Conservation (phyloP, 2,329 filamentous ascomycete species). For the Pestalotiopsis sp. region DNA sequence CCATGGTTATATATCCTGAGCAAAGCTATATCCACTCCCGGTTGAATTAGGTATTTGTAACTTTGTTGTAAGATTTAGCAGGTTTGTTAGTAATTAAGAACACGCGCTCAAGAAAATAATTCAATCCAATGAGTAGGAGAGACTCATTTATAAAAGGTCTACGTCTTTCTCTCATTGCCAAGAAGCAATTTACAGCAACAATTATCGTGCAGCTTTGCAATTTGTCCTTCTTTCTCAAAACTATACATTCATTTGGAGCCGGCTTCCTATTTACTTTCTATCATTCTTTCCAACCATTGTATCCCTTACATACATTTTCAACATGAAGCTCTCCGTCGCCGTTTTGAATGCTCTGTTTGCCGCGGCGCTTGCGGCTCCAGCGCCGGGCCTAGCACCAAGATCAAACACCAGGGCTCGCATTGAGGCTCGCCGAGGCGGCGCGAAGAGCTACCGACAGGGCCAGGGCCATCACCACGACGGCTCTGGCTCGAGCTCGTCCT, state of each 20-base stretch:
- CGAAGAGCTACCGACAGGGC: not conserved
- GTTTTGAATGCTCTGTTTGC: not conserved
- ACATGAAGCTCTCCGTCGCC: not conserved
- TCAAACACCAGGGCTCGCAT: not conserved
- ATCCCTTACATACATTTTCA: not conserved
- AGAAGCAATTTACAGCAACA: not conserved
- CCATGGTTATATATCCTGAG: not conserved
- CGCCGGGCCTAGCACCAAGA: not conserved
- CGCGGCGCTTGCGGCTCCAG: not conserved
- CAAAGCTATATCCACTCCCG: not conserved
- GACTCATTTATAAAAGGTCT: not conserved
- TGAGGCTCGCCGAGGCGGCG: not conserved
- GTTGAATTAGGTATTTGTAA: not conserved
- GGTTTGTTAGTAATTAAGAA: not conserved
- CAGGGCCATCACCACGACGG: not conserved
- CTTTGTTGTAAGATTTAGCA: not conserved
- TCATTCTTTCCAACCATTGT: not conserved
- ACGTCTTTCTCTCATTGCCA: not conserved
- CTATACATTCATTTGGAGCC: not conserved
- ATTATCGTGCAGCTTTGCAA: not conserved
- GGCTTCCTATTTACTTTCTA: not conserved
- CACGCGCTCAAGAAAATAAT: not conserved
- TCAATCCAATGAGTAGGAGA: not conserved
- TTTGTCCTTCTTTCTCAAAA: not conserved
- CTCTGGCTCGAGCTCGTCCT: not conserved